These are phyloP conservation scores for Entomophthora muscae DNA, from an alignment of 371 early-diverging fungal genomes.

Conservation along the genomic window DNA sequence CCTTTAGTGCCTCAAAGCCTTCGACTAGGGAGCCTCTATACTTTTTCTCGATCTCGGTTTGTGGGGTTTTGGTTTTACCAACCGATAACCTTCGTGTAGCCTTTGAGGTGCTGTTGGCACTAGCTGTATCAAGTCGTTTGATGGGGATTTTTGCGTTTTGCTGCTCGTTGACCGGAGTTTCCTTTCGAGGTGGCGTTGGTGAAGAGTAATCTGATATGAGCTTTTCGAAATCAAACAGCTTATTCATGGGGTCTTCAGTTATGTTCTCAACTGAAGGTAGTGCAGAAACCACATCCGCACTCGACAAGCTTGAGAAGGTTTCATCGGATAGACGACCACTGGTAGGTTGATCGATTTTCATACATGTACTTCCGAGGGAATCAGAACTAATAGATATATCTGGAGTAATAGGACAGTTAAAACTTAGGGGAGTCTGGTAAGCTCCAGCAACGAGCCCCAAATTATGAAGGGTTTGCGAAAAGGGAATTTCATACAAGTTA, in stretches of 20 bases:
- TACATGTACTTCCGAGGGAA: background rate
- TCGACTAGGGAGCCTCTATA: background rate
- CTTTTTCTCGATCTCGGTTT: background rate
- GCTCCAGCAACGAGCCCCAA: background rate
- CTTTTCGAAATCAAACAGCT: background rate
- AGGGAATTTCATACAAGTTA: too few relatives aligned
- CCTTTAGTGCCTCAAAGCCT: background rate
- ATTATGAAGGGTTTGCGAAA: background rate
- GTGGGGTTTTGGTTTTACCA: background rate
- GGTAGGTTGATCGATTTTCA: background rate
- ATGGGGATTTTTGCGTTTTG: background rate
- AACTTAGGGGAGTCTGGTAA: background rate
- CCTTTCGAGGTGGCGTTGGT: background rate
- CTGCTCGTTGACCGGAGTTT: background rate
- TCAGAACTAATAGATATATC: background rate
- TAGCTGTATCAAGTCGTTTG: background rate
- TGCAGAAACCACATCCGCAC: background rate
- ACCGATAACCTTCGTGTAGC: background rate
- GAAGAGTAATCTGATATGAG: background rate
- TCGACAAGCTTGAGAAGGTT: background rate
- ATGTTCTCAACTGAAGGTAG: background rate
- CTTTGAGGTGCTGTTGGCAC: background rate
- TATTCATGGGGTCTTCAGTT: background rate
- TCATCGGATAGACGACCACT: background rate
- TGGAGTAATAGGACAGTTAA: background rate